Evolutionary conservation across 345 rosid genomes (phyloP), one percentile per base, ranked within the genome.

Genomic region (Durio zibethinus): DNA sequence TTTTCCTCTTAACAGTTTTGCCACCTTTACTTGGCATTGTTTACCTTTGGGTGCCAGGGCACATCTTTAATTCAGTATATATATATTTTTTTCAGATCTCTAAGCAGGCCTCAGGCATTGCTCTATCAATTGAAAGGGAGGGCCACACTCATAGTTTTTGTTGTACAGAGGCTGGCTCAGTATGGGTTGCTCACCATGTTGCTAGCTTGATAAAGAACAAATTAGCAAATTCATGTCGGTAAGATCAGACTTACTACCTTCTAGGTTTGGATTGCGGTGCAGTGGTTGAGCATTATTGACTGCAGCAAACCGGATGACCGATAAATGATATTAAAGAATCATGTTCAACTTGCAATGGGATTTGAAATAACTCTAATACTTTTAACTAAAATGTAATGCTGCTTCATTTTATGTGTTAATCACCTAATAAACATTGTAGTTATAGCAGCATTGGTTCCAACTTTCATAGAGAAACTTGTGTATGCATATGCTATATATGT

Each of bases 91-190:
- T 9, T 31, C 86, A 94, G 98, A 89, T 90, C 27, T 86, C 90
- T 4, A 82, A 83, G 84, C 89, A 83, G 80, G 90, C 86, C 64
- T 91, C 93, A 0, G 84, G 76, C 53, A 83, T 90, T 57, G 20
- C 83, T 50, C 76, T 93, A 47, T 80, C 94, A 64, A 83, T 93
- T 11, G 99, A 93, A 82, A 87, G 92, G 77, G 94, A 93, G 82
- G 97, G 94, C 77, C 94, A 90, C 80, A 86, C 86, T 33, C 97
- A 93, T 75, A 78, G 82, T 21, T 94, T 94, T 89, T 82, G 88
- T 82, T 87, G 93, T 88, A 87, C 92, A 0, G 85, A 89, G 76
- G 92, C 95, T 77, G 98, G 98, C 82, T 91, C 98, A 0, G 50
- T 27, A 0, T 94, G 99, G 96, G 93, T 86, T 77, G 94, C 98